Evolutionary conservation across 352 stramenopile genomes (phyloP).

Genomic region (Phytophthora cactorum): DNA sequence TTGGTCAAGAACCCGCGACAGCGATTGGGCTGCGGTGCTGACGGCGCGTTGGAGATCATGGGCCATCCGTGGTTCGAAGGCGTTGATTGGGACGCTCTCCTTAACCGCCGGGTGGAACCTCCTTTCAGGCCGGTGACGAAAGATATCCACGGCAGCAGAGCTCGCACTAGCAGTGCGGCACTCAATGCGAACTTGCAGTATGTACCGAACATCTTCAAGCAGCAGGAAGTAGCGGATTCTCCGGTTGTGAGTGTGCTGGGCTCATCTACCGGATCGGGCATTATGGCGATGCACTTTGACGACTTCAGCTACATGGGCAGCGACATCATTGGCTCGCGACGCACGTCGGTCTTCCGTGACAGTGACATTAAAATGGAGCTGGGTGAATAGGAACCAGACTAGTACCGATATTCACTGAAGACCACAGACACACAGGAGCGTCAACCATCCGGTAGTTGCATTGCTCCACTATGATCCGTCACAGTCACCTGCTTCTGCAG

Average conservation of each 20-base stretch:
- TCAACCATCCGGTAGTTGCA: slow-evolving; percentile 35
- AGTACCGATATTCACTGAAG: slow-evolving; percentile 8
- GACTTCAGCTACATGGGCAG: slow-evolving; percentile 91
- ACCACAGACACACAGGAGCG: slow-evolving; percentile 10
- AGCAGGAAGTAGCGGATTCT: slow-evolving; percentile 85
- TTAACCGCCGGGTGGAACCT: slow-evolving; percentile 68
- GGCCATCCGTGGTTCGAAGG: slow-evolving; percentile 80
- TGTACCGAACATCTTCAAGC: slow-evolving; percentile 81
- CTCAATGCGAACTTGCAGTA: slow-evolving; percentile 75
- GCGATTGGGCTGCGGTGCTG: slow-evolving; percentile 66
- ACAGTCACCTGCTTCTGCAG: background rate
- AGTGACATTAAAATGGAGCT: slow-evolving; percentile 89
- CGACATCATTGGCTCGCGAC: slow-evolving; percentile 84
- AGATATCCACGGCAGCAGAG: slow-evolving; percentile 35
- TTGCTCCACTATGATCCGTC: slow-evolving; percentile 20
- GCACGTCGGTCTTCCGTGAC: slow-evolving; percentile 82
- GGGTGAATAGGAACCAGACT: slow-evolving; percentile 43
- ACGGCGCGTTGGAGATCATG: slow-evolving; percentile 83
- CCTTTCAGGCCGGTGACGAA: slow-evolving; percentile 72
- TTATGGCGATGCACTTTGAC: slow-evolving; percentile 86
- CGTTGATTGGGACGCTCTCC: slow-evolving; percentile 80
- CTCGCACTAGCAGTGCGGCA: slow-evolving; percentile 55
- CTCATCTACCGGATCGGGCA: slow-evolving; percentile 51
- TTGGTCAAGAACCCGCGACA: slow-evolving; percentile 77
- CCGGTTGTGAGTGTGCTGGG: slow-evolving; percentile 63